phyloP scores from a whole-genome alignment of 352 stramenopile genomes.

The Thraustochytrium sp. region DNA sequence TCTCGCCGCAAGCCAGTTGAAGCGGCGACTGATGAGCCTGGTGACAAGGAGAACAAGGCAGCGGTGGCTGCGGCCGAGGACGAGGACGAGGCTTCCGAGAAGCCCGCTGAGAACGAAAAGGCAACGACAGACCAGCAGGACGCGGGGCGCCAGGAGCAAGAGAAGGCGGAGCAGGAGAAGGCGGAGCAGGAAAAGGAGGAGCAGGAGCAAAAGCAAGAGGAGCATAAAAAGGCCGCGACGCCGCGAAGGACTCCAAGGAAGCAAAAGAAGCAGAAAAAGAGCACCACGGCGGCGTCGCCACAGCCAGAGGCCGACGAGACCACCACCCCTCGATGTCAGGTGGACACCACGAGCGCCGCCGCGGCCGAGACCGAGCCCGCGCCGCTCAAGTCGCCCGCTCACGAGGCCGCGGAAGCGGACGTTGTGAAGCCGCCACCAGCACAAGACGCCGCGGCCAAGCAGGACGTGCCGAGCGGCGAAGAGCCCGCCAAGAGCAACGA shows the following conservation, averaged over 20 bases:
- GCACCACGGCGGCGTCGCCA: no score
- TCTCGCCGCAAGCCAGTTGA: no score
- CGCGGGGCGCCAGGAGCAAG: background rate
- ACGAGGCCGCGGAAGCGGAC: background rate
- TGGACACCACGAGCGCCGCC: no score
- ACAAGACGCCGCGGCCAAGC: background rate
- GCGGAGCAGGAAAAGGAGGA: background rate
- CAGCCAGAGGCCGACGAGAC: no score
- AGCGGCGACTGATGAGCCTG: background rate
- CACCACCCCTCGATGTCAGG: no score
- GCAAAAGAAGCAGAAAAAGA: background rate
- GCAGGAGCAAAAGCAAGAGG: background rate
- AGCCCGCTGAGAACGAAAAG: background rate
- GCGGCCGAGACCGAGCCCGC: no score
- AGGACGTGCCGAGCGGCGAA: background rate
- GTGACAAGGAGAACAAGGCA: background rate
- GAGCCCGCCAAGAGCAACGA: background rate
- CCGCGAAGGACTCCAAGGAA: no score
- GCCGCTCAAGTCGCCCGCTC: no score
- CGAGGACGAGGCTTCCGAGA: background rate
- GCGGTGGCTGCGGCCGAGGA: background rate
- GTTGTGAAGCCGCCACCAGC: background rate
- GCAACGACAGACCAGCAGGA: background rate
- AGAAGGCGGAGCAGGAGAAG: background rate
- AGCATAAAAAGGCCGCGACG: no score